Evolutionary conservation across 2,329 filamentous ascomycete species (phyloP), one percentile per base, ranked within the genome.

Genomic region (Penicillium glabrum): DNA sequence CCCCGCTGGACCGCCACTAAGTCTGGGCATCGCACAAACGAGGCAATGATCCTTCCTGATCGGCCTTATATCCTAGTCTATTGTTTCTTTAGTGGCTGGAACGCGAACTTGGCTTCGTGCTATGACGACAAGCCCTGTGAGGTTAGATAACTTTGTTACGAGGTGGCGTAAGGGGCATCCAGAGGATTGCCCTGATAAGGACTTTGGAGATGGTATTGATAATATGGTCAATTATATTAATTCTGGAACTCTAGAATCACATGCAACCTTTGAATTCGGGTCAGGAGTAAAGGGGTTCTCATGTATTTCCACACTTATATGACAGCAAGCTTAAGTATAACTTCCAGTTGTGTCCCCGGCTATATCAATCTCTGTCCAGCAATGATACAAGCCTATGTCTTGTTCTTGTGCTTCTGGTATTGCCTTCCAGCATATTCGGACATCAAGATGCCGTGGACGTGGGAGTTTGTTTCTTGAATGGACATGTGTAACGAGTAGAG

Each of bases 1-100:
- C 60, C 59, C 55, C 59, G 57, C 54, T 43, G 35, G 35, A 35
- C 21, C 27, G 49, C 48, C 51, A 19, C 51, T 60, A 46, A 46
- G 44, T 45, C 57, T 60, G 51, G 54, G 57, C 60, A 56, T 60
- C 31, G 23, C 29, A 56, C 59, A 10, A 55, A 53, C 46, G 13
- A 33, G 56, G 59, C 51, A 63, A 63, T 55, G 61, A 59, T 60
- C 54, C 47, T 51, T 52, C 54, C 29, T 19, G 56, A 59, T 60
- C 57, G 26, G 24, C 56, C 35, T 26, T 31, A 9, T 21, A 23
- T 27, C 43, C 50, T 35, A 5, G 26, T 35, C 27, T 21, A 33
- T 33, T 33, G 6, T 33, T 23, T 26, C 50, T 52, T 60, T 39
- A 54, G 27, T 63, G 61, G 61, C 39, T 59, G 37, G 26, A 8